Evolutionary conservation across 1,139 yeast genomes (phyloP).

Genomic region (Kurtzmaniella natalensis): DNA sequence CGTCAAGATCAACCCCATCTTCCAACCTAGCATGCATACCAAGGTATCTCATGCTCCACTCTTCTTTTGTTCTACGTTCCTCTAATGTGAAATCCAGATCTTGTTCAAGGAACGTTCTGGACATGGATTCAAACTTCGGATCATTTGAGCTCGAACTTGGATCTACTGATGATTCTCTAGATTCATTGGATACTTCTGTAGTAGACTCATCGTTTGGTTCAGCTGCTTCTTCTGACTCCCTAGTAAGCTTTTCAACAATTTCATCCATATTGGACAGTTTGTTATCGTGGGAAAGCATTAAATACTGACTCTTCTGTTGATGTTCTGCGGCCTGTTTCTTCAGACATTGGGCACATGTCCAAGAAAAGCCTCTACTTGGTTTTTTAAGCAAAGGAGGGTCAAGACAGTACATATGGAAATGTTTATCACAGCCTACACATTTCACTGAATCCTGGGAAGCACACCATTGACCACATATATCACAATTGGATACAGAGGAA

Average conservation of each 20-base stretch:
- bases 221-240: slow-evolving; percentile 8
- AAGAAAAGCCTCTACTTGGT: slow-evolving; percentile 85
- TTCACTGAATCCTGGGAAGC: slow-evolving; percentile 67
- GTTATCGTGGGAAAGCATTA: slow-evolving; percentile 44
- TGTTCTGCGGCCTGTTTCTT: slow-evolving; percentile 33
- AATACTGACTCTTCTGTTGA: slow-evolving; percentile 22
- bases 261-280: slow-evolving; percentile 38
- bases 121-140: slow-evolving; percentile 63
- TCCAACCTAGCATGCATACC: slow-evolving; percentile 76
- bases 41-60: slow-evolving; percentile 79
- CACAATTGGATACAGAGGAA: slow-evolving; percentile 54
- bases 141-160: slow-evolving; percentile 13
- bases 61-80: slow-evolving; percentile 51
- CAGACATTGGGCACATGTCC: slow-evolving; percentile 87
- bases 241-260: slow-evolving; percentile 21
- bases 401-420: slow-evolving; percentile 78
- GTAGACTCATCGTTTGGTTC: slow-evolving; percentile 8
- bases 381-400: slow-evolving; percentile 79
- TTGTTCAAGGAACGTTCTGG: slow-evolving; percentile 45
- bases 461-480: slow-evolving; percentile 82
- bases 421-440: slow-evolving; percentile 72
- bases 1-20: slow-evolving; percentile 76
- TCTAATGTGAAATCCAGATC: slow-evolving; percentile 40
- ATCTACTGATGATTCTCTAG: too few relatives aligned
- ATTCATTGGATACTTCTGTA: slow-evolving; percentile 8